A percentile compares a stretch with the other conserved stretches of the same genome.
phyloP scores from a whole-genome alignment of 2,329 filamentous ascomycete species.

The Fusarium incarnatum region DNA sequence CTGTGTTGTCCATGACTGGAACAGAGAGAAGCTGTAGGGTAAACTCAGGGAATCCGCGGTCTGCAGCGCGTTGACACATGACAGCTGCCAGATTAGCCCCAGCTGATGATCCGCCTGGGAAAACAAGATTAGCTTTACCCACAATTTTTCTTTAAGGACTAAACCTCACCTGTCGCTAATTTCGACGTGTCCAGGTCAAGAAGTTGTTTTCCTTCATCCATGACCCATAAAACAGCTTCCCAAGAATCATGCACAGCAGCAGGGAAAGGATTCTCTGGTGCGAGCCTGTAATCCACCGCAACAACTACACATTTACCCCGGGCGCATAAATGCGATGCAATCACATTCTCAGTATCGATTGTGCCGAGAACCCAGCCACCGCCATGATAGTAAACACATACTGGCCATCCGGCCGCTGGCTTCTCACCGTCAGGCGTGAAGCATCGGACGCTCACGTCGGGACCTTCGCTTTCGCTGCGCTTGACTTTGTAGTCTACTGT shows the following conservation, averaged over 20 bases:
- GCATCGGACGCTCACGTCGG: constrained; percentile 1
- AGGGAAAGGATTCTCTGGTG: constrained; percentile 7
- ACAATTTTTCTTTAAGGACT: neutral
- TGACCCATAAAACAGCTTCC: constrained; percentile 14
- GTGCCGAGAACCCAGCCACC: constrained; percentile 21
- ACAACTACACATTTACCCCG: constrained; percentile 7
- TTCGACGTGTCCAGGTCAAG: neutral
- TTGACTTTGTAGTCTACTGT: constrained; percentile 2
- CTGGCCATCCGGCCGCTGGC: constrained; percentile 9
- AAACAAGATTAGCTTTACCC: rapidly evolving
- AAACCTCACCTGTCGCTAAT: neutral
- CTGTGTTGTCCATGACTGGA: constrained; percentile 18
- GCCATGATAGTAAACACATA: constrained; percentile 20
- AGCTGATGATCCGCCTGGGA: constrained; percentile 15
- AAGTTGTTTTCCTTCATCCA: rapidly evolving
- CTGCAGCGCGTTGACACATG: constrained; percentile 22
- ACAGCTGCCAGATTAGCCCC: constrained; percentile 15
- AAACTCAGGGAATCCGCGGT: neutral
- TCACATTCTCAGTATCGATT: constrained; percentile 18
- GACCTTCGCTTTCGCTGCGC: constrained; percentile 10
- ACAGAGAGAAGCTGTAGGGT: constrained; percentile 23
- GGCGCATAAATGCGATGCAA: constrained; percentile 14
- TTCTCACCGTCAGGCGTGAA: constrained; percentile 4
- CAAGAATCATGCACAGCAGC: constrained; percentile 18
- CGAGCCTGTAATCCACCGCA: constrained; percentile 11